Base-by-base conservation (phyloP, 768 basidiomycete species). In the Termitomyces sp. region DNA sequence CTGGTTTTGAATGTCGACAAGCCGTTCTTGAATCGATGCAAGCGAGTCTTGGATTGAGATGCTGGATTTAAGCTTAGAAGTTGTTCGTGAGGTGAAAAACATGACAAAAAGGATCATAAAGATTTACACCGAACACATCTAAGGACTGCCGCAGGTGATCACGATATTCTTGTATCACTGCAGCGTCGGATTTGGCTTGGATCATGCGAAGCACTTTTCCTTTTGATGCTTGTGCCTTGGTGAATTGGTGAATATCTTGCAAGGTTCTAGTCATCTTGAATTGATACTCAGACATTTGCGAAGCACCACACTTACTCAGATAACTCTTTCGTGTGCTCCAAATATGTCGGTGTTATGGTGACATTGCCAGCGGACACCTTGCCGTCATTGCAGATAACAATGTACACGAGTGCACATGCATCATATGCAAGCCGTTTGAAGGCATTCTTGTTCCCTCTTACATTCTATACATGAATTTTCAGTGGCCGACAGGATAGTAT, bases 401-500 rank as follows among this genome's bases (percentile, higher is more conserved):
- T 51, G 33, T 60, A 60, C 39, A 63, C 62, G 3, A 63, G 59
- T 1, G 52, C 53, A 52, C 62, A 60, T 4, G 56, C 59, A 39
- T 63, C 56, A 6, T 49, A 14, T 3, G 56, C 58, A 6, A 63
- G 56, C 2, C 47, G 52, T 8, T 50, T 39, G 40, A 63, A 63
- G 16, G 34, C 46, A 34, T 53, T 44, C 43, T 63, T 60, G 36
- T 60, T 60, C 13, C 49, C 52, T 40, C 55, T 49, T 3, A 56
- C 51, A n/a, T 48, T 45, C 61, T 62, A 36, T 37, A 18, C 14
- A 20, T 20, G 10, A 44, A 4, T 4, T 2, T 26, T 42, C 33
- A 30, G 27, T 14, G 3, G 4, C 26, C 12, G 22, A 40, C 5
- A 2, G 5, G 27, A 9, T 8, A 53, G 26, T 2, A 45, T 50